Percentiles rank a stretch among this genome's conserved stretches.
Conservation (phyloP, 1,139 yeast species). For the Arxiozyma slooffiae region DNA sequence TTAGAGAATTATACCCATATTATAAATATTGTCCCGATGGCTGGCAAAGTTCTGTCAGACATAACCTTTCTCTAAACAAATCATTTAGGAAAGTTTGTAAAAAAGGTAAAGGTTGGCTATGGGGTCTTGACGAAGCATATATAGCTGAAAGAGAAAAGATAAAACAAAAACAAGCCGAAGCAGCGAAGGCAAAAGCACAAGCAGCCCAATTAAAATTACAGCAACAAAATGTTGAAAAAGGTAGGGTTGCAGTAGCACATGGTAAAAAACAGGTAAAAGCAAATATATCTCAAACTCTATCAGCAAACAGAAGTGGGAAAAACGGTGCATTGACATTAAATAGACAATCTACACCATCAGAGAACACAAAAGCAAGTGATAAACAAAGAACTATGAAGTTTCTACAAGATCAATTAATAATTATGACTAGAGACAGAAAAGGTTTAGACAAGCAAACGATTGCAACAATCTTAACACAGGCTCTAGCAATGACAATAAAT, state of each 20-base stretch:
- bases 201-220: slow-evolving; percentile 48
- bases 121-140: slow-evolving; percentile 82
- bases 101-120: slow-evolving; percentile 84
- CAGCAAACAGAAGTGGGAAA: slow-evolving; percentile 27
- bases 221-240: slow-evolving; percentile 38
- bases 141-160: slow-evolving; percentile 71
- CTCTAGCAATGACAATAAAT: slow-evolving; percentile 85
- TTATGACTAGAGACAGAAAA: slow-evolving; percentile 59
- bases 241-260: slow-evolving; percentile 21
- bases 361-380: slow-evolving; percentile 16
- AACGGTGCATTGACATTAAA: neutral
- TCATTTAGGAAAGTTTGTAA: slow-evolving; percentile 68
- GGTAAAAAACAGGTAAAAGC: slow-evolving; percentile 16
- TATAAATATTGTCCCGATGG: slow-evolving; percentile 92
- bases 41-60: slow-evolving; percentile 92
- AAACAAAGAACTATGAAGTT: slow-evolving; percentile 38
- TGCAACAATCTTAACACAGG: slow-evolving; percentile 77
- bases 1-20: slow-evolving; percentile 81
- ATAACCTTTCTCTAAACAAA: slow-evolving; percentile 75
- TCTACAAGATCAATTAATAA: slow-evolving; percentile 60
- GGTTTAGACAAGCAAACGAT: slow-evolving; percentile 64
- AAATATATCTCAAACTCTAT: slow-evolving; percentile 30
- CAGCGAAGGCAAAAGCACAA: slow-evolving; percentile 48
- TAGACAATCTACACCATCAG: slow-evolving; percentile 5
- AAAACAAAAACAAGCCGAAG: slow-evolving; percentile 58